phyloP scores from a whole-genome alignment of 2,329 filamentous ascomycete species.

The Monilinia fructigena region DNA sequence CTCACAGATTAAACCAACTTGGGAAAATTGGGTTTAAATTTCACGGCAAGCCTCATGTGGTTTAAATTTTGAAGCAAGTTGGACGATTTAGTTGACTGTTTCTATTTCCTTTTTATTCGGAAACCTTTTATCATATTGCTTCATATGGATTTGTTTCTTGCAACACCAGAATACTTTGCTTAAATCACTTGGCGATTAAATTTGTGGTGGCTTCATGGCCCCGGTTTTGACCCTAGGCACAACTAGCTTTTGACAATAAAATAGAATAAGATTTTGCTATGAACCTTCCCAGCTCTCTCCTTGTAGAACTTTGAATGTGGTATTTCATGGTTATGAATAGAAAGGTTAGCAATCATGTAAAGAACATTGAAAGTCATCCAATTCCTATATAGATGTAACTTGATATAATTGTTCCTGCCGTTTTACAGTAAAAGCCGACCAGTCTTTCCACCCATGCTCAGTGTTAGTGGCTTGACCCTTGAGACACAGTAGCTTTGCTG shows the following conservation, averaged over 20 bases:
- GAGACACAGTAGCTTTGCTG: background rate
- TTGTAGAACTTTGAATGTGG: background rate
- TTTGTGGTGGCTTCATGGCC: constrained; percentile 23
- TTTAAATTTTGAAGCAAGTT: constrained; percentile 27
- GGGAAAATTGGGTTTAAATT: constrained; percentile 19
- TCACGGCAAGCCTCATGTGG: constrained; percentile 23
- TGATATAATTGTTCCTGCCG: background rate
- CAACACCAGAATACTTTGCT: constrained; percentile 16
- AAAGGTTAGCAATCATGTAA: background rate
- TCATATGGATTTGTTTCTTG: constrained; percentile 7
- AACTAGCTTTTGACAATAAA: constrained; percentile 20
- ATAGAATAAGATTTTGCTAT: constrained; percentile 14
- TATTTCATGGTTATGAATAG: background rate
- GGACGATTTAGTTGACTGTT: constrained; percentile 26
- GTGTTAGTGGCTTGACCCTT: no score
- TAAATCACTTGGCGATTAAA: constrained; percentile 6
- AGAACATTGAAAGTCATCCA: background rate
- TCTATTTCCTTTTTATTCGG: constrained; percentile 15
- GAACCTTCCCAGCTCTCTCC: background rate
- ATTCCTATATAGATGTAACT: background rate
- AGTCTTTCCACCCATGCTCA: no score
- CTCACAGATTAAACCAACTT: constrained; percentile 17
- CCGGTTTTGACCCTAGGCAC: constrained; percentile 23
- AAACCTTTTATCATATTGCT: constrained; percentile 12
- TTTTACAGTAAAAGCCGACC: background rate